phyloP scores from a whole-genome alignment of 192 early-diverging fungal species.

The Entomortierella chlamydospora region DNA sequence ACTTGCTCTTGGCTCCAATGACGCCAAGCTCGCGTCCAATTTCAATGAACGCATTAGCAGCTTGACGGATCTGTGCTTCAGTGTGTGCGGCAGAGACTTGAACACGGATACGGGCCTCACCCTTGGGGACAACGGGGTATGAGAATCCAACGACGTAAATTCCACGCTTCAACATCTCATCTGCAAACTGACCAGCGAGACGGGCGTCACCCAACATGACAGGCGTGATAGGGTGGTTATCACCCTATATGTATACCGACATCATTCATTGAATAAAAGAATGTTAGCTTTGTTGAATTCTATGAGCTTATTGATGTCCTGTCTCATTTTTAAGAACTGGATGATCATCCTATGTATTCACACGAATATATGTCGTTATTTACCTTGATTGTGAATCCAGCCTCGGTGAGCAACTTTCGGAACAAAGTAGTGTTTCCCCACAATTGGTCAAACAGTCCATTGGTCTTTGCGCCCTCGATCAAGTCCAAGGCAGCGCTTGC shows the following conservation, averaged over 20 bases:
- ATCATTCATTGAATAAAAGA: too few relatives aligned
- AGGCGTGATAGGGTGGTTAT: conserved; percentile 81
- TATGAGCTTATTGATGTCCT: too few relatives aligned
- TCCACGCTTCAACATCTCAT: conserved; percentile 90
- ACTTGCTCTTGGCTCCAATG: conserved; percentile 52
- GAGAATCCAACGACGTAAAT: conserved; percentile 98
- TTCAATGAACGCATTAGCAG: conserved; percentile 80
- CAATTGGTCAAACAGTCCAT: conserved; percentile 62
- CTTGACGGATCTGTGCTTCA: conserved; percentile 77
- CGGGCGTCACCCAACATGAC: conserved; percentile 97
- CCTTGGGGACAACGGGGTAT: conserved; percentile 92
- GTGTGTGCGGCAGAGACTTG: conserved; percentile 94
- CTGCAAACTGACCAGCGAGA: conserved; percentile 72
- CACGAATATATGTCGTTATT: neutral
- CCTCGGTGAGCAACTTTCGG: conserved; percentile 66
- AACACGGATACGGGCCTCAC: conserved; percentile 96
- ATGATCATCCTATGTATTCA: too few relatives aligned
- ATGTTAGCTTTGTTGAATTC: neutral
- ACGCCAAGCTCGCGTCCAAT: conserved; percentile 50
- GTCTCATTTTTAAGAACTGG: too few relatives aligned
- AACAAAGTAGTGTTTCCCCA: conserved; percentile 72
- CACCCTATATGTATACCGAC: conserved; percentile 19
- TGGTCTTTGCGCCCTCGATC: conserved; percentile 61
- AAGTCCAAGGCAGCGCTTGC: conserved; percentile 70
- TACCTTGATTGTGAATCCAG: conserved; percentile 73